Evolutionary conservation across 257 asterid genomes (phyloP).

Genomic region (Echites panduratus): DNA sequence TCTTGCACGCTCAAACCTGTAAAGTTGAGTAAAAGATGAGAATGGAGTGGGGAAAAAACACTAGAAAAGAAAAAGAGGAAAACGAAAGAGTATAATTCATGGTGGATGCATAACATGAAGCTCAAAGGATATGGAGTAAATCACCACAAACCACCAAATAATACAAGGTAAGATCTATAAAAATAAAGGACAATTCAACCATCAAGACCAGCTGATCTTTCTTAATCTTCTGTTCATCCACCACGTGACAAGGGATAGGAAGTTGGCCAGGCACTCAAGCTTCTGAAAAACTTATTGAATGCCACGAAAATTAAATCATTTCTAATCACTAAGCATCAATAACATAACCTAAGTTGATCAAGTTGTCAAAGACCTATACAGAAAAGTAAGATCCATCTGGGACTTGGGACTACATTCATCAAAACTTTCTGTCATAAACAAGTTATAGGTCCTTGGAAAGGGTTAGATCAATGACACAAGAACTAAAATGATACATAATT

Average conservation of each 20-base stretch:
- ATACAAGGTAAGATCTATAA: neutral
- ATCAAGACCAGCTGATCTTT: no score
- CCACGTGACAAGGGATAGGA: no score
- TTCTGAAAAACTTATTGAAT: no score
- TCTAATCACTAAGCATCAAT: no score
- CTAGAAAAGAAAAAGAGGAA: neutral
- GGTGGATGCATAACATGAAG: neutral
- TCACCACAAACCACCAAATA: neutral
- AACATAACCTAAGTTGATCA: neutral
- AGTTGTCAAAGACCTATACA: no score
- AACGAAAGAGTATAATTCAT: neutral
- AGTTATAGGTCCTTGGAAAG: no score
- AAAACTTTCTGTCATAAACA: no score
- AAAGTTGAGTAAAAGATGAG: neutral
- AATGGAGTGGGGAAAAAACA: neutral
- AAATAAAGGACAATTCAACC: neutral
- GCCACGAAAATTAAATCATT: neutral
- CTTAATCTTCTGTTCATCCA: no score
- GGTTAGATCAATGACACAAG: neutral
- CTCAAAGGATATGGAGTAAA: neutral
- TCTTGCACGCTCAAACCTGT: slow-evolving; percentile 8
- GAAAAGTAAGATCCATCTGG: neutral
- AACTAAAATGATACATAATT: neutral
- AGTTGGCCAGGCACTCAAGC: no score
- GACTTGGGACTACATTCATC: neutral